A percentile compares a stretch with the other conserved stretches of the same genome.
phyloP scores from a whole-genome alignment of 176 grass and related monocot genomes.

The Triticum turgidum region DNA sequence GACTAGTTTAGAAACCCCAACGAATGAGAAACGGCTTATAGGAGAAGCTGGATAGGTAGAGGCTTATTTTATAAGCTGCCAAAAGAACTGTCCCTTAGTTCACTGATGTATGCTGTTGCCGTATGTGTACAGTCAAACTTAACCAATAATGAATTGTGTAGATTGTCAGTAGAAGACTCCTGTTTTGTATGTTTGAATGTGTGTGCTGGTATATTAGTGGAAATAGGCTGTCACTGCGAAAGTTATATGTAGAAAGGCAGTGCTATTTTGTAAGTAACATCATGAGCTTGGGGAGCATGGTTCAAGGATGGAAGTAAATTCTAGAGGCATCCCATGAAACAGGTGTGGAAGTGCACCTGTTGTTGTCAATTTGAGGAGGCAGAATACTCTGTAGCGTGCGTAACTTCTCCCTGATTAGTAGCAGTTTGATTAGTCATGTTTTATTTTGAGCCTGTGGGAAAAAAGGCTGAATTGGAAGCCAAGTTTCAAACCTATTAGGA shows the following conservation, averaged over 20 bases:
- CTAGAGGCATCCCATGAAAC: neutral
- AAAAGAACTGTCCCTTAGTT: neutral
- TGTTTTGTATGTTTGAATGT: neutral
- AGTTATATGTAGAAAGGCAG: neutral
- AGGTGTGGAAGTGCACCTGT: neutral
- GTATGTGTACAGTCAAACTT: neutral
- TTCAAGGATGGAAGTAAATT: conserved; percentile 7
- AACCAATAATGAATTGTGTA: neutral
- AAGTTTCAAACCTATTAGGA: neutral
- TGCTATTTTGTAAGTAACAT: neutral
- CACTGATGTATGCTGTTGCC: neutral
- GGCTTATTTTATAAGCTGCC: too few species aligned
- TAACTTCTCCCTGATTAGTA: neutral
- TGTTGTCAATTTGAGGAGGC: neutral
- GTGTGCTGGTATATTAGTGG: neutral
- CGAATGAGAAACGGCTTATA: too few species aligned
- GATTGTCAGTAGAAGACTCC: neutral
- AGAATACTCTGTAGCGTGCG: neutral
- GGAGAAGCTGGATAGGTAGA: too few species aligned
- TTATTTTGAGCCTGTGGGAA: neutral
- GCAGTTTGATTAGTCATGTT: conserved; percentile 4
- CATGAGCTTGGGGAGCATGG: neutral
- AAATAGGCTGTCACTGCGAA: neutral
- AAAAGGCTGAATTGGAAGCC: neutral
- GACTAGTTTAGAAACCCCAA: too few species aligned